Conservation (phyloP, 2,329 filamentous ascomycete genomes). For the Periconia sp. region DNA sequence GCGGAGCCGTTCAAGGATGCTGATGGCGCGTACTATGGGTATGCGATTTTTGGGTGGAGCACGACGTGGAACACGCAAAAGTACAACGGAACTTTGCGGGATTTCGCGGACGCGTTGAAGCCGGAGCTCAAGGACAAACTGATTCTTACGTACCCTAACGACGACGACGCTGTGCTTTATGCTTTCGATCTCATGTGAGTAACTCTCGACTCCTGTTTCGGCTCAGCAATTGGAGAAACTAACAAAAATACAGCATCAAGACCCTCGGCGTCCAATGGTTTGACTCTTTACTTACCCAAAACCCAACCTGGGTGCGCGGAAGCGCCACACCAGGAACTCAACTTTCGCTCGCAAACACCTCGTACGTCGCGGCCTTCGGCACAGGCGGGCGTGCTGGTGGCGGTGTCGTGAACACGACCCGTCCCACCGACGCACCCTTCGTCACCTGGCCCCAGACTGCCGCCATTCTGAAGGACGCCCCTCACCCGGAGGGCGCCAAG, state of each 20-base stretch:
- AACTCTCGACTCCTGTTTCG: neutral
- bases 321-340: slow-evolving; percentile 48
- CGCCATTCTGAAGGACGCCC: slow-evolving; percentile 53
- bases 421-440: slow-evolving; percentile 46
- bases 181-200: slow-evolving; percentile 51
- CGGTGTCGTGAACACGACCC: slow-evolving; percentile 10
- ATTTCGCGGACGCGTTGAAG: slow-evolving; percentile 49
- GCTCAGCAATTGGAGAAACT: neutral
- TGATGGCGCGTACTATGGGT: slow-evolving; percentile 48
- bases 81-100: slow-evolving; percentile 28
- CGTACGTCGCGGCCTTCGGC: slow-evolving; percentile 21
- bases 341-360: slow-evolving; percentile 26
- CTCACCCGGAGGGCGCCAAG: slow-evolving; percentile 55
- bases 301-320: slow-evolving; percentile 58
- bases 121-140: slow-evolving; percentile 58
- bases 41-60: slow-evolving; percentile 41
- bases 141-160: slow-evolving; percentile 59
- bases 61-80: slow-evolving; percentile 44
- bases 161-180: slow-evolving; percentile 59
- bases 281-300: slow-evolving; percentile 50
- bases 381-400: slow-evolving; percentile 1
- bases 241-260: slow-evolving; percentile 17
- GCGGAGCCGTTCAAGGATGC: slow-evolving; percentile 47
- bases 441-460: slow-evolving; percentile 54
- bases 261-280: slow-evolving; percentile 52